Conservation (phyloP, 23 red algal genomes). For the Pyropia haitanensis region DNA sequence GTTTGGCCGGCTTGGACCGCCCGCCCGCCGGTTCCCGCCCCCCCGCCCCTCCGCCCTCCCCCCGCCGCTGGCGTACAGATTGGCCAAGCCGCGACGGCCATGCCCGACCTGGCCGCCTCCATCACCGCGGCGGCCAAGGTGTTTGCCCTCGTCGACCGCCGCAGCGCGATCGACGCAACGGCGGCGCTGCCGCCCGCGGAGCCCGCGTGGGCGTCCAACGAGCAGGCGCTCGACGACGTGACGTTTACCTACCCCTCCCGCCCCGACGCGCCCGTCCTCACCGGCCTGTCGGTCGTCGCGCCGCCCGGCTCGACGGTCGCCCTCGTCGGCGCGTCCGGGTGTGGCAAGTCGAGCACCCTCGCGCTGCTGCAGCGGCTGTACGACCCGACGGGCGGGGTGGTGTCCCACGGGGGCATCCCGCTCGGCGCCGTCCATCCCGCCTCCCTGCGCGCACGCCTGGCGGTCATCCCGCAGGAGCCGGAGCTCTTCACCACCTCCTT, state of each 20-base stretch:
- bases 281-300: conserved; percentile 29
- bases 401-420: conserved; percentile 35
- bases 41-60: no score
- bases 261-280: conserved; percentile 35
- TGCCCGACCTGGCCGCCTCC: conserved; percentile 32
- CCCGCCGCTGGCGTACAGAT: conserved; percentile 12
- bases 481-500: conserved; percentile 65
- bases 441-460: conserved; percentile 19
- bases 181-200: no score
- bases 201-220: background rate
- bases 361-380: conserved; percentile 63
- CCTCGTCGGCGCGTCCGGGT: conserved; percentile 52
- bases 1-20: no score
- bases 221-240: conserved; percentile 36
- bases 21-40: no score
- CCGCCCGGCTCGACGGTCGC: conserved; percentile 52
- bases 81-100: conserved; percentile 18
- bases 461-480: conserved; percentile 68
- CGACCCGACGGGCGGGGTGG: conserved; percentile 33
- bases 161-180: conserved; percentile 3
- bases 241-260: conserved; percentile 54
- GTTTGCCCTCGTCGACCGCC: conserved; percentile 23
- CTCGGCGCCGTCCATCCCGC: conserved; percentile 33
- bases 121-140: conserved; percentile 22
- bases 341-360: conserved; percentile 61